These are phyloP conservation scores for Berberis thunbergii DNA, from an alignment of 164 flowering plant species.

Conservation along the genomic window DNA sequence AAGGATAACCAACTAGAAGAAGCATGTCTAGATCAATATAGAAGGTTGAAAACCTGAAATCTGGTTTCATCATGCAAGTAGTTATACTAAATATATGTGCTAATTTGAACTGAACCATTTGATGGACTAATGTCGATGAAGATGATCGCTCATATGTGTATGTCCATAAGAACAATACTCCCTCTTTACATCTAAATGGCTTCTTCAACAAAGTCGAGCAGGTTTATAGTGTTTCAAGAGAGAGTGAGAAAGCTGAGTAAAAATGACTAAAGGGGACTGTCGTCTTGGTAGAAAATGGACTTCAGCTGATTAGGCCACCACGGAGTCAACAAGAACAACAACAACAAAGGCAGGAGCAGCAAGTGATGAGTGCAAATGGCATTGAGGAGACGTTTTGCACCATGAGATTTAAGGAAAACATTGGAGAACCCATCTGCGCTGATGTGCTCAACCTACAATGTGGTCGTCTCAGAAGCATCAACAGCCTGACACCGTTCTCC, in stretches of 20 bases:
- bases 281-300: constrained; percentile 17
- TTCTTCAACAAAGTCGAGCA: no score
- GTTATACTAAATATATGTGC: no score
- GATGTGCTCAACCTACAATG: constrained; percentile 42
- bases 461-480: constrained; percentile 44
- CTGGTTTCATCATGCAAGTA: no score
- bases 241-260: constrained; percentile 20
- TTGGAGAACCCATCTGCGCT: constrained; percentile 37
- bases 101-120: no score
- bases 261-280: constrained; percentile 26
- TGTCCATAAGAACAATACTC: no score
- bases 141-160: no score
- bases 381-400: constrained; percentile 58
- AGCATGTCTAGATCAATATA: no score
- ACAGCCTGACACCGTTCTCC: constrained; percentile 51
- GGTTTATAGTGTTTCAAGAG: constrained; percentile 18
- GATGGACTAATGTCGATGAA: no score
- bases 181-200: no score
- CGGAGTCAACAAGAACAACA: constrained; percentile 8
- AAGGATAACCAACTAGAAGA: no score
- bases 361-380: constrained; percentile 25
- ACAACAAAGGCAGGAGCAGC: neutral
- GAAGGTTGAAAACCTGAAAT: no score
- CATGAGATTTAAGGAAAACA: constrained; percentile 35
- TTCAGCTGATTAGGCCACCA: constrained; percentile 23